Evolutionary conservation across 202 grass and related monocot genomes (phyloP).

Genomic region (Panicum virgatum): DNA sequence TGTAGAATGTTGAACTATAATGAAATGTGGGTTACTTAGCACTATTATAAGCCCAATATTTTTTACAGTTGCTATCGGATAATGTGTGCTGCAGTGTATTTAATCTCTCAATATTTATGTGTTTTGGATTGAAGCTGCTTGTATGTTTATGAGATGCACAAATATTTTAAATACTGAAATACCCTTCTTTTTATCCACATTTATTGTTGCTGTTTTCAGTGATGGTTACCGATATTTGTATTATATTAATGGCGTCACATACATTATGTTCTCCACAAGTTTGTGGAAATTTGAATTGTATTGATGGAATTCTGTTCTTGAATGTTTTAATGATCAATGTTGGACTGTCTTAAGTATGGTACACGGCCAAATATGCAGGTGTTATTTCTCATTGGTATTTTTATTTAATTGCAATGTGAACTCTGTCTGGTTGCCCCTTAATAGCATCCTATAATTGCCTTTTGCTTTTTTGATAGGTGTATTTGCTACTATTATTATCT

Average conservation of each 20-base stretch:
- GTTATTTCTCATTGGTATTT: background rate
- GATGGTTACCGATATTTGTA: background rate
- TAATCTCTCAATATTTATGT: background rate
- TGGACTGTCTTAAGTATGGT: background rate
- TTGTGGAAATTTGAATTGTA: background rate
- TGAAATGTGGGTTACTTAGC: conserved; percentile 2
- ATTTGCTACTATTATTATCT: background rate
- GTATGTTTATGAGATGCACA: conserved; percentile 1
- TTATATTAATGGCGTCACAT: background rate
- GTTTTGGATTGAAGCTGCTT: conserved; percentile 25
- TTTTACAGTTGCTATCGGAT: background rate
- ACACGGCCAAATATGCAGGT: background rate
- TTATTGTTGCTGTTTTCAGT: conserved; percentile 24
- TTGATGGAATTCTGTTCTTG: conserved; percentile 17
- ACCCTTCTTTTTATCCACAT: background rate
- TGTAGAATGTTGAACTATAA: too few relatives aligned
- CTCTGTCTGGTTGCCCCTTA: background rate
- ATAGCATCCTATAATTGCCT: background rate
- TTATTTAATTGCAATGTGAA: conserved; percentile 10
- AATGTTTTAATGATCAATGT: conserved; percentile 17
- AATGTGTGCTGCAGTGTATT: background rate
- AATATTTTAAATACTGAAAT: too few relatives aligned
- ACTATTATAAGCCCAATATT: background rate
- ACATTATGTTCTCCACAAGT: background rate
- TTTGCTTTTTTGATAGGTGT: background rate